These are phyloP conservation scores for Durio zibethinus DNA, from an alignment of 345 rosid species.

Conservation along the genomic window DNA sequence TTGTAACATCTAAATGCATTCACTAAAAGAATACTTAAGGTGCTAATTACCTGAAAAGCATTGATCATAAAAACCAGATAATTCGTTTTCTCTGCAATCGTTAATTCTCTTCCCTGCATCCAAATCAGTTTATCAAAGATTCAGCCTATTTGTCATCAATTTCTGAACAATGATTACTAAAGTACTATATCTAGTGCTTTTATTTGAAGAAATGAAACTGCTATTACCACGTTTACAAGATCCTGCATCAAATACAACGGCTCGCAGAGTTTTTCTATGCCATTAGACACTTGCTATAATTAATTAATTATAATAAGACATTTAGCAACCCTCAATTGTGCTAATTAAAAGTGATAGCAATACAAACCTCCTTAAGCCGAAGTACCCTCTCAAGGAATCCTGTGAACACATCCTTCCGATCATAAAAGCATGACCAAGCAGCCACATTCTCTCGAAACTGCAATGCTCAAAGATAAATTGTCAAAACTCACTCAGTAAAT, in stretches of 20 bases:
- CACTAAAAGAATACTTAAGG: slow-evolving; percentile 16
- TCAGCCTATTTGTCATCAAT: slow-evolving; percentile 8
- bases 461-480: slow-evolving; percentile 21
- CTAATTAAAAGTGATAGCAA: background rate
- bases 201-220: slow-evolving; percentile 4
- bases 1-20: no score
- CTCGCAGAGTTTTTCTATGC: background rate
- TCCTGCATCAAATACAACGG: background rate
- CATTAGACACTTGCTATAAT: background rate
- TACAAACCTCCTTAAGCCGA: slow-evolving; percentile 83
- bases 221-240: background rate
- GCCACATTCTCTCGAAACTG: slow-evolving; percentile 98
- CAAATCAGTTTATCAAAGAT: slow-evolving; percentile 13
- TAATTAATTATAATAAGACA: background rate
- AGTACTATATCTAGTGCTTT: background rate
- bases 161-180: background rate
- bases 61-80: slow-evolving; percentile 94
- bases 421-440: slow-evolving; percentile 95
- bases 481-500: background rate
- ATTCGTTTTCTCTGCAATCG: slow-evolving; percentile 85
- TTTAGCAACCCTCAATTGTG: background rate
- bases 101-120: slow-evolving; percentile 78
- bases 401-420: slow-evolving; percentile 61
- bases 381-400: slow-evolving; percentile 80
- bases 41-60: slow-evolving; percentile 82